Evolutionary conservation across 306 rosid species (phyloP), one percentile per base, ranked within the genome.

Genomic region (Medicago arabica): DNA sequence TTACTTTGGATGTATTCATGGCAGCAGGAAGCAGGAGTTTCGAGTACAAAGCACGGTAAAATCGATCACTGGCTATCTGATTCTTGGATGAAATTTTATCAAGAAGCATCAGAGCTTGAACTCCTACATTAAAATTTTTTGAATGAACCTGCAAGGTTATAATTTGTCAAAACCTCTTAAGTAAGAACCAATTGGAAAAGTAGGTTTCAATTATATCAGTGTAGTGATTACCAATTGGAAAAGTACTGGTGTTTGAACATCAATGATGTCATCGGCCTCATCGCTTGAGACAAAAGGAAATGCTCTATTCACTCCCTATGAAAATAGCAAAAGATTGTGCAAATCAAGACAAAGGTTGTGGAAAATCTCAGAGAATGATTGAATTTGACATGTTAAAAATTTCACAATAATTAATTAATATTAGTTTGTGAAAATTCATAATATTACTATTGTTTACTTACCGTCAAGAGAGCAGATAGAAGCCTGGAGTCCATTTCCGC

Each of bases 81-180:
- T 96, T 96, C 86, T 96, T 96, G 14, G 98, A 87, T 40, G 99
- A 89, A 71, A 96, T 91, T 87, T 96, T 92, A 83, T 95, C 92
- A 2, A 95, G 98, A 88, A 95, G 99, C 97, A 89, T 85, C 74
- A 92, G 75, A 69, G 97, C 97, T 86, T 95, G 99, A 84, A 95
- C 88, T 60, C 95, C 97, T 21, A 92, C 98, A 69, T 92, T 95
- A 21, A 95, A 95, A 80, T 92, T 95, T 75, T 86, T 87, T 9
- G 97, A 95, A 83, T 95, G 99, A 81, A 92, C 99, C 99, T 95
- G 91, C 78, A 83, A 59, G 75, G 60, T 78, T 10, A 72, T 28
- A 72, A 8, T 16, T 39, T 19, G 71, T 82, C 61, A 83, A 43
- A 70, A 62, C 72, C 38, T 34, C 7, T 34, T 34, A 58, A 69